A percentile compares a stretch with the other conserved stretches of the same genome.
These are phyloP conservation scores for Metarhizium anisopliae DNA, from an alignment of 2,329 filamentous ascomycete genomes.

Conservation along the genomic window DNA sequence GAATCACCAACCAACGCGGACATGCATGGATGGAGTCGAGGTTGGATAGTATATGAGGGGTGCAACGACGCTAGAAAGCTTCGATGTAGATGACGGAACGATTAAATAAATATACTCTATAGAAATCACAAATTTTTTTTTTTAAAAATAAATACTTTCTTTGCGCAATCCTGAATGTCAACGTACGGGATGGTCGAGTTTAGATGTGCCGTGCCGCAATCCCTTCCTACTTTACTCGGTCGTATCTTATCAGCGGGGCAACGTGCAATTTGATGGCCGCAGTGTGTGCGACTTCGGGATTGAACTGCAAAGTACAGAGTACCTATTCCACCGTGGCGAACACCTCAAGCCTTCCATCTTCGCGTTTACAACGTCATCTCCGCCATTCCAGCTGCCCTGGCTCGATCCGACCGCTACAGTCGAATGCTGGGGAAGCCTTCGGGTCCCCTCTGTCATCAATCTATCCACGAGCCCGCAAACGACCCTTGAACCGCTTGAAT, in stretches of 20 bases:
- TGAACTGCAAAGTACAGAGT: background rate
- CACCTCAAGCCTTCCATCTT: background rate
- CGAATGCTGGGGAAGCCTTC: background rate
- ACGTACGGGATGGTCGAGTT: no score
- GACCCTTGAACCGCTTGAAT: background rate
- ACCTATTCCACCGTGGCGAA: background rate
- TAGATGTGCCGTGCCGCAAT: no score
- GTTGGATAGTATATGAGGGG: no score
- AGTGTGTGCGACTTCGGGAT: background rate
- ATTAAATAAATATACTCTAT: background rate
- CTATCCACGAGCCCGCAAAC: background rate
- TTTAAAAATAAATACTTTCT: no score
- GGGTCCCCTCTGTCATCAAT: background rate
- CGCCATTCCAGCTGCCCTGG: background rate
- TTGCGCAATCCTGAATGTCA: no score
- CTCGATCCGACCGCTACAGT: background rate
- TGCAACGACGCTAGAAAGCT: no score
- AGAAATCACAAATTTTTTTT: no score
- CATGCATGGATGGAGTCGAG: no score
- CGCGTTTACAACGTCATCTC: background rate
- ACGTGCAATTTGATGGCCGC: background rate
- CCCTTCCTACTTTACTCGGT: background rate
- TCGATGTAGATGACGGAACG: no score
- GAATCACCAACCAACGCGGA: no score
- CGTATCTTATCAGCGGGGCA: background rate